phyloP scores from a whole-genome alignment of 805 yeast species.

The Teunomyces tritomae region DNA sequence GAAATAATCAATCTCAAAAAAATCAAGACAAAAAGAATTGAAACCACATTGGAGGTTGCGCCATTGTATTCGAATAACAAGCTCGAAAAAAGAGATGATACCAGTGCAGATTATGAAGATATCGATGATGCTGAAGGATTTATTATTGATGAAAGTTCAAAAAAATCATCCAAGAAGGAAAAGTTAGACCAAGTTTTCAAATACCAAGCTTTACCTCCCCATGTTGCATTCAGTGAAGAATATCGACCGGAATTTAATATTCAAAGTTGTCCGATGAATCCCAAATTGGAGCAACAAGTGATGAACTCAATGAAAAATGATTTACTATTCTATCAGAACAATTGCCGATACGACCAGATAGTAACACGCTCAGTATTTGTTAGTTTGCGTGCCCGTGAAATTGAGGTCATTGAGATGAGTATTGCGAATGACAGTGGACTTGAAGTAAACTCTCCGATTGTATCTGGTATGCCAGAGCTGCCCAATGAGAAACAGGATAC shows the following conservation, averaged over 20 bases:
- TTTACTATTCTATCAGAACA: constrained; percentile 41
- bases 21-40: neutral
- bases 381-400: constrained; percentile 45
- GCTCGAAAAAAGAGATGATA: neutral
- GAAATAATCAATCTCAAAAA: constrained; percentile 19
- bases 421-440: constrained; percentile 4
- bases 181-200: neutral
- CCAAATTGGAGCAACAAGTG: constrained; percentile 50
- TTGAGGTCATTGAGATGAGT: constrained; percentile 42
- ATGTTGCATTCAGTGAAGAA: constrained; percentile 46
- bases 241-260: constrained; percentile 51
- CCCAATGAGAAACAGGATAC: neutral
- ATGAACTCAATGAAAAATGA: constrained; percentile 53
- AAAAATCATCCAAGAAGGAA: constrained; percentile 6
- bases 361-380: constrained; percentile 38
- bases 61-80: neutral
- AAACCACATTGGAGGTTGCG: constrained; percentile 4
- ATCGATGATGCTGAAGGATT: constrained; percentile 7
- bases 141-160: constrained; percentile 10
- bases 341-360: constrained; percentile 28
- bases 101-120: constrained; percentile 3
- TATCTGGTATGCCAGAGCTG: neutral
- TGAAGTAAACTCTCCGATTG: neutral
- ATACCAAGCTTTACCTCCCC: constrained; percentile 21
- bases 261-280: constrained; percentile 54